These are phyloP conservation scores for Xylaria palmicola DNA, from an alignment of 495 filamentous ascomycete species.

Conservation along the genomic window DNA sequence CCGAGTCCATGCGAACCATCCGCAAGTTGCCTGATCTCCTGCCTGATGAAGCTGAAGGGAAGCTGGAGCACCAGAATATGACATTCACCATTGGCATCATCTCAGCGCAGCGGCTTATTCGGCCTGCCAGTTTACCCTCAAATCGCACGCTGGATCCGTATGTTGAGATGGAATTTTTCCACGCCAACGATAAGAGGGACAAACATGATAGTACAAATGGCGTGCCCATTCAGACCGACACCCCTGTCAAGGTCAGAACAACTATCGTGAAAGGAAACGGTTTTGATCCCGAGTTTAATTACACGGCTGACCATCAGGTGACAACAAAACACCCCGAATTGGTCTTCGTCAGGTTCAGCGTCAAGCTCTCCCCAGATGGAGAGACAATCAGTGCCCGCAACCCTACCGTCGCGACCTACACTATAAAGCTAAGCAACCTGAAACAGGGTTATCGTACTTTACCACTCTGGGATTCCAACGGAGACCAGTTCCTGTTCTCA, in stretches of 20 bases:
- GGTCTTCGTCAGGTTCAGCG: constrained; percentile 91
- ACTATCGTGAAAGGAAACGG: constrained; percentile 80
- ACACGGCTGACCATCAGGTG: constrained; percentile 68
- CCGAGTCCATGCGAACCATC: constrained; percentile 71
- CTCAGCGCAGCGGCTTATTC: constrained; percentile 90
- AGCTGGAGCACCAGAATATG: constrained; percentile 72
- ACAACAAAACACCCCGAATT: constrained; percentile 90
- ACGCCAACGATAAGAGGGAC: constrained; percentile 81
- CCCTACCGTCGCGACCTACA: constrained; percentile 75
- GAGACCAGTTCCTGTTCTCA: constrained; percentile 91
- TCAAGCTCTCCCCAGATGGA: constrained; percentile 76
- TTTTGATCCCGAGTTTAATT: constrained; percentile 82
- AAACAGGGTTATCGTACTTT: constrained; percentile 96
- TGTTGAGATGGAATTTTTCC: constrained; percentile 90
- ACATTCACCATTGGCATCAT: constrained; percentile 83
- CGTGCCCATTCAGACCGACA: constrained; percentile 59
- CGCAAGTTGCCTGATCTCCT: constrained; percentile 48
- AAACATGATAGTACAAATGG: constrained; percentile 47
- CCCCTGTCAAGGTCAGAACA: constrained; percentile 67
- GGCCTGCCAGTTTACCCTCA: constrained; percentile 65
- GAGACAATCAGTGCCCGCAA: constrained; percentile 56
- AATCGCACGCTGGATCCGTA: constrained; percentile 85
- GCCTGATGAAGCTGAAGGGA: constrained; percentile 45
- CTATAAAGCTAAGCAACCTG: constrained; percentile 83
- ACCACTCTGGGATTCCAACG: constrained; percentile 84